Conservation (phyloP, 148 eudicot genomes). For the Salicornia ramosissima region DNA sequence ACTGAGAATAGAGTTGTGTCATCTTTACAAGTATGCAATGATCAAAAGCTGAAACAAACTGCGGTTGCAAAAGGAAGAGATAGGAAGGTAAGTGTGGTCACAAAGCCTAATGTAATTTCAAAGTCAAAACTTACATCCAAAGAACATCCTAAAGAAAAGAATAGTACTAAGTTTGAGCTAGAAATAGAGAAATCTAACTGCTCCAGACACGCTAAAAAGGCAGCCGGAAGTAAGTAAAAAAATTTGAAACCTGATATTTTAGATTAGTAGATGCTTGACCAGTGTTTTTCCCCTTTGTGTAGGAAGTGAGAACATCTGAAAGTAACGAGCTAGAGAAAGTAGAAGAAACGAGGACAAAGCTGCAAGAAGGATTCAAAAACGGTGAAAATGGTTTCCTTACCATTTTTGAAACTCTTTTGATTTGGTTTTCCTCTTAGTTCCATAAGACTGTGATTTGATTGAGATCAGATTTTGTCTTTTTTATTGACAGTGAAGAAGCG, state of each 20-base stretch:
- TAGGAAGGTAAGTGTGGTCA: neutral
- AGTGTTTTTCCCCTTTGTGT: neutral
- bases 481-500: constrained; percentile 11
- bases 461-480: neutral
- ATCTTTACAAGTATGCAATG: no score
- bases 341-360: neutral
- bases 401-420: neutral
- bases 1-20: neutral
- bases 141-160: neutral
- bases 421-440: neutral
- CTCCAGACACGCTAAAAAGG: no score
- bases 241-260: neutral
- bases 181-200: neutral
- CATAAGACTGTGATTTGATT: neutral
- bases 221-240: constrained; percentile 5
- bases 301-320: neutral
- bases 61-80: neutral
- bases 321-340: neutral
- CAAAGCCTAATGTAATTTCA: neutral
- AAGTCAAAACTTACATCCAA: neutral
- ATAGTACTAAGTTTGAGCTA: neutral
- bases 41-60: neutral
- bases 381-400: constrained; percentile 1
- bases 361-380: neutral
- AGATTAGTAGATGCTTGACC: neutral